A percentile compares a stretch with the other conserved stretches of the same genome.
Evolutionary conservation across 2,329 filamentous ascomycete species (phyloP).

Genomic region (Diaporthe ilicicola): DNA sequence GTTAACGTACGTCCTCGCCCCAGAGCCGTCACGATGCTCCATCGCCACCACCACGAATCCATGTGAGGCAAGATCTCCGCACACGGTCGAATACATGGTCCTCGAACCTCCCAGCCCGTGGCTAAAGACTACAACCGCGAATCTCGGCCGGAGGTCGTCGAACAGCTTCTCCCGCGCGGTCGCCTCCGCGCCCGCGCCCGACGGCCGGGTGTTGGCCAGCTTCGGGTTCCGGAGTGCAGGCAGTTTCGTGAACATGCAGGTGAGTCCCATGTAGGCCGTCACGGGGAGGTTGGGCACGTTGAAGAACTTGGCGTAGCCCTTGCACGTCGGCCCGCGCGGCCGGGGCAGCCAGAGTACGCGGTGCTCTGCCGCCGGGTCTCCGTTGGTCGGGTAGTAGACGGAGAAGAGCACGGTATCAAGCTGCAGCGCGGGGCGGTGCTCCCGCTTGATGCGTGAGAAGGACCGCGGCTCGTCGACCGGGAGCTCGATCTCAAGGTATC

Average conservation of each 20-base stretch:
- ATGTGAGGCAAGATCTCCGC: slow-evolving; percentile 72
- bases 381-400: slow-evolving; percentile 69
- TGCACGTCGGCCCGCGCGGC: slow-evolving; percentile 62
- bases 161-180: slow-evolving; percentile 45
- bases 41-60: slow-evolving; percentile 71
- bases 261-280: slow-evolving; percentile 62
- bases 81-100: slow-evolving; percentile 69
- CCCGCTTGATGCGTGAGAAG: slow-evolving; percentile 51
- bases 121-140: slow-evolving; percentile 72
- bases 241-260: slow-evolving; percentile 71
- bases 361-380: slow-evolving; percentile 47
- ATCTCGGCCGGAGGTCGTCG: slow-evolving; percentile 47
- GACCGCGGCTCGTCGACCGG: slow-evolving; percentile 55
- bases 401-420: slow-evolving; percentile 68
- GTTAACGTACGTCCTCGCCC: slow-evolving; percentile 68
- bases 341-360: slow-evolving; percentile 70
- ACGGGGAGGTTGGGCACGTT: slow-evolving; percentile 57
- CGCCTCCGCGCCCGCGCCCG: slow-evolving; percentile 47
- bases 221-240: slow-evolving; percentile 70
- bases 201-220: slow-evolving; percentile 63
- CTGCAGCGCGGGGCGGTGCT: slow-evolving; percentile 49
- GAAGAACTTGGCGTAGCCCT: slow-evolving; percentile 70
- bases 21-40: slow-evolving; percentile 72
- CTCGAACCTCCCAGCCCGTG: slow-evolving; percentile 72
- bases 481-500: slow-evolving; percentile 73